phyloP scores from a whole-genome alignment of 179 eudicot species.

The Silene noctiflora region DNA sequence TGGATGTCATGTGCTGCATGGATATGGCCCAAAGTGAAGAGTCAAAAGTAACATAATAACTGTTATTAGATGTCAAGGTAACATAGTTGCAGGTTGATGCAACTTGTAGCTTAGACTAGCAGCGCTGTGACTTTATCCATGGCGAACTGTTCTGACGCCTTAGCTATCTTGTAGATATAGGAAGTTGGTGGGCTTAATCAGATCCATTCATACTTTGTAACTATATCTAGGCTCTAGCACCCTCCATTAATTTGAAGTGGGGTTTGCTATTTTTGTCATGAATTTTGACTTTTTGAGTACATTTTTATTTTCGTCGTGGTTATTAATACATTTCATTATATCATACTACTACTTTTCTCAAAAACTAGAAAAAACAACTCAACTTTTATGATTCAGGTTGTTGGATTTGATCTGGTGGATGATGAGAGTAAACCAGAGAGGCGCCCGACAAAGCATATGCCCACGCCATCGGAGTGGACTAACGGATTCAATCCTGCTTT shows the following conservation, averaged over 20 bases:
- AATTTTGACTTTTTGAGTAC: not conserved
- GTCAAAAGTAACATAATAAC: no score
- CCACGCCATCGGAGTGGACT: constrained; percentile 77
- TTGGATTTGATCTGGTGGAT: constrained; percentile 75
- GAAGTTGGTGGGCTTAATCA: not conserved
- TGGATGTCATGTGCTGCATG: no score
- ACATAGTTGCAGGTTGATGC: no score
- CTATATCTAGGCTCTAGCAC: not conserved
- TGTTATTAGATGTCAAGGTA: no score
- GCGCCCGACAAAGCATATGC: constrained; percentile 86
- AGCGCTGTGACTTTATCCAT: no score
- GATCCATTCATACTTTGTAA: not conserved
- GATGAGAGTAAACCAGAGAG: constrained; percentile 88
- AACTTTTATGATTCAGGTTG: constrained; percentile 46
- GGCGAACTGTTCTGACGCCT: not conserved
- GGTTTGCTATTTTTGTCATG: not conserved
- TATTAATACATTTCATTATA: not conserved
- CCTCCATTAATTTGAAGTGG: no score
- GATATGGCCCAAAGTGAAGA: no score
- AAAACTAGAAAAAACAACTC: no score
- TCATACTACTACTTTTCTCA: not conserved
- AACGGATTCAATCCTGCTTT: constrained; percentile 80
- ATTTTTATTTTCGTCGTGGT: no score
- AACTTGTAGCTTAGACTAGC: no score
- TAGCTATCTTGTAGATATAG: not conserved